Percentiles rank a stretch among this genome's conserved stretches.
Evolutionary conservation across 2,329 filamentous ascomycete species (phyloP).

Genomic region (Cladosporium cucumerinum): DNA sequence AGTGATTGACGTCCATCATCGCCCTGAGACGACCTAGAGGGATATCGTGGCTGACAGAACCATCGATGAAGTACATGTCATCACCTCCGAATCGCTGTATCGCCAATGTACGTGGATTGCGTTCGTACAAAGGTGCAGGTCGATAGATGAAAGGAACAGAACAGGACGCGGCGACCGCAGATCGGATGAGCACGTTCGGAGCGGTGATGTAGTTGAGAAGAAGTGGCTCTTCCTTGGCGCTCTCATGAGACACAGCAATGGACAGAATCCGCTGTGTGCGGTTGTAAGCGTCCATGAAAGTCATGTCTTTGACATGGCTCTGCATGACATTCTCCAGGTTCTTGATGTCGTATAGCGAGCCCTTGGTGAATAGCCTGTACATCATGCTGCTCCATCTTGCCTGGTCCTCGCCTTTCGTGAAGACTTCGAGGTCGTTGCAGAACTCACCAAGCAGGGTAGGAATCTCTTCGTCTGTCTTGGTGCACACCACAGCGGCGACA

Average conservation of each 20-base stretch:
- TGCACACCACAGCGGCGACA: conserved; percentile 75
- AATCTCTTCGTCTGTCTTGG: conserved; percentile 73
- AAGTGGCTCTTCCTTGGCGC: conserved; percentile 55
- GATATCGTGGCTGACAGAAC: conserved; percentile 89
- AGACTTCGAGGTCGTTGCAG: conserved; percentile 77
- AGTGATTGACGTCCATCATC: conserved; percentile 98
- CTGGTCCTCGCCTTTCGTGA: conserved; percentile 59
- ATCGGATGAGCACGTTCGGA: conserved; percentile 94
- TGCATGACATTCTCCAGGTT: conserved; percentile 81
- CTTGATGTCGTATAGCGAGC: conserved; percentile 79
- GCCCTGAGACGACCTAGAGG: conserved; percentile 86
- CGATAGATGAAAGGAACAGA: conserved; percentile 86
- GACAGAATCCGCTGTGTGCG: conserved; percentile 89
- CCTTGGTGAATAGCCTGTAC: conserved; percentile 65
- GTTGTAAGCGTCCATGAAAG: conserved; percentile 94
- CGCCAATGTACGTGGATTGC: conserved; percentile 76
- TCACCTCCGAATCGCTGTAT: conserved; percentile 56
- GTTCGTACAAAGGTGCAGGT: conserved; percentile 73
- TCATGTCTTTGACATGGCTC: conserved; percentile 77
- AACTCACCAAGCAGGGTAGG: conserved; percentile 66
- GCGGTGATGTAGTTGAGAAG: conserved; percentile 91
- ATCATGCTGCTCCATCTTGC: conserved; percentile 26
- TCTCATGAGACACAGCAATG: conserved; percentile 89
- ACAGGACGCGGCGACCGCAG: conserved; percentile 91
- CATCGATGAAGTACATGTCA: conserved; percentile 85